Conservation (phyloP, 2,329 filamentous ascomycete genomes). For the Paecilomyces fulvus region DNA sequence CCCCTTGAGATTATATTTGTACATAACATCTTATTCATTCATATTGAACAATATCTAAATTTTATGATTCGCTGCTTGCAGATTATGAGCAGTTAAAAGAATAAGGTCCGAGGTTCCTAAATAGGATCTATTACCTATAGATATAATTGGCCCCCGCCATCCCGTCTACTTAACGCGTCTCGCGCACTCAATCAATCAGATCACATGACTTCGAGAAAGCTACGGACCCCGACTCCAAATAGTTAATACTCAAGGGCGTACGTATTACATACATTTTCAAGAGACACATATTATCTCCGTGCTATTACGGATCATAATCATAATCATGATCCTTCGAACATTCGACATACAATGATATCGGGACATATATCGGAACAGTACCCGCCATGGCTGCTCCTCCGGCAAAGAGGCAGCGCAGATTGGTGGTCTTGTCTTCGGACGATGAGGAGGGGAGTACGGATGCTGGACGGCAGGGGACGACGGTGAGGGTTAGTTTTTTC, state of each 20-base stretch:
- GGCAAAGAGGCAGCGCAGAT: conserved; percentile 29
- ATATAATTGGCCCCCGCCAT: too few species aligned
- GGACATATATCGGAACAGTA: not conserved
- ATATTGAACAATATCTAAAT: not conserved
- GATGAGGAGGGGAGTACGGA: conserved; percentile 12
- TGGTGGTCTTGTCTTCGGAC: conserved; percentile 19
- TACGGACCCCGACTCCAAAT: not conserved
- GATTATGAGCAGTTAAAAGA: not conserved
- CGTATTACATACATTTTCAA: too few species aligned
- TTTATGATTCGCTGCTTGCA: not conserved
- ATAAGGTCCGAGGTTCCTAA: not conserved
- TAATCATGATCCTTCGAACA: not conserved
- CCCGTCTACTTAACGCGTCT: not conserved
- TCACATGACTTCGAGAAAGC: not conserved
- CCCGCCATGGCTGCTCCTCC: conserved; percentile 26
- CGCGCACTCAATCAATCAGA: not conserved
- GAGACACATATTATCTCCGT: not conserved
- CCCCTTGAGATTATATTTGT: conserved; percentile 4
- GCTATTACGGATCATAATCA: not conserved
- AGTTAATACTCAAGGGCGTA: too few species aligned
- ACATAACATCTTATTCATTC: not conserved
- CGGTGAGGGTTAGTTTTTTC: not conserved
- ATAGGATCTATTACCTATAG: too few species aligned
- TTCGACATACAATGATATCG: not conserved
- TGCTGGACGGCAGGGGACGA: not conserved